Conservation (phyloP, 306 rosid species). For the Styphnolobium japonicum region DNA sequence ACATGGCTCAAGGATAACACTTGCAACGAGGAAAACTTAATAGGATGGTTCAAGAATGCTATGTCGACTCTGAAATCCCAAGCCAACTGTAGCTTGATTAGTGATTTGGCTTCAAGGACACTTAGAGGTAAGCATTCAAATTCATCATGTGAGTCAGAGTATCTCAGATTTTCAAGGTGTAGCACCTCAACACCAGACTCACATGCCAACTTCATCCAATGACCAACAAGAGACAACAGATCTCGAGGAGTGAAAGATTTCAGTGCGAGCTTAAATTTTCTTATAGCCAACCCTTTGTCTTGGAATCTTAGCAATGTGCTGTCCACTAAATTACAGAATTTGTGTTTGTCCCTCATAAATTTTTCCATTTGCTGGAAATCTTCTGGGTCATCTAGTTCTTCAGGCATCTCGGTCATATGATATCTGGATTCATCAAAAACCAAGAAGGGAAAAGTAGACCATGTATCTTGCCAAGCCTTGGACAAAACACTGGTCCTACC, state of each 20-base stretch:
- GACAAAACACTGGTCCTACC: conserved; percentile 9
- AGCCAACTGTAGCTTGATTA: neutral
- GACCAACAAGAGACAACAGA: neutral
- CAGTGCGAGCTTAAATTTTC: neutral
- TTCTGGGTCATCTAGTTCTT: no score
- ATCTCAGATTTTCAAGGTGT: neutral
- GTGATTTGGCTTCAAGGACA: neutral
- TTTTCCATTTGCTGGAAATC: neutral
- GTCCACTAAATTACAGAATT: no score
- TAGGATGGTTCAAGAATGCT: neutral
- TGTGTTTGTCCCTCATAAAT: neutral
- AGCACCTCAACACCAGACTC: neutral
- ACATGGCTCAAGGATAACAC: neutral
- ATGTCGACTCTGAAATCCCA: neutral
- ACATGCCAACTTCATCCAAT: neutral
- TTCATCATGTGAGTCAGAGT: neutral
- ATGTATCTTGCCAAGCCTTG: conserved; percentile 9
- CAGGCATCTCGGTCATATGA: neutral
- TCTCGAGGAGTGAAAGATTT: neutral
- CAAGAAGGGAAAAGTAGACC: conserved; percentile 10
- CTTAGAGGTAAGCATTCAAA: neutral
- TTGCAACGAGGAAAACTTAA: neutral
- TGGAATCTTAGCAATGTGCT: neutral
- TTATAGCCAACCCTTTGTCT: neutral
- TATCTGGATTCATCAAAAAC: neutral